Conservation (phyloP, 257 asterid species). For the Nicotiana paniculata region DNA sequence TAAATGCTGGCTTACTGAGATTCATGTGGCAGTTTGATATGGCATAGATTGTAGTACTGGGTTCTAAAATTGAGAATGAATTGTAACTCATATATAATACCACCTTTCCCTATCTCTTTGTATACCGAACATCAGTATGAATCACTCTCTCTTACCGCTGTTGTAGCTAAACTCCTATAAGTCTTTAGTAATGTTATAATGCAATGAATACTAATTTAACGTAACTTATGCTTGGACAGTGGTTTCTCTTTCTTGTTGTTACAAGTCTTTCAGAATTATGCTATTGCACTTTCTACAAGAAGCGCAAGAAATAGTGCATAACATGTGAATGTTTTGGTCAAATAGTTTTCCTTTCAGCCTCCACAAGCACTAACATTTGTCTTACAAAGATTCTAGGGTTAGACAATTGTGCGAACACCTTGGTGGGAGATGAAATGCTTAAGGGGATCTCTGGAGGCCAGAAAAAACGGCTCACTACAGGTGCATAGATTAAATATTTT, state of each 20-base stretch:
- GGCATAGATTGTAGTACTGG: background rate
- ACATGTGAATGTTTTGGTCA: background rate
- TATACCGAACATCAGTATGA: background rate
- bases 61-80: background rate
- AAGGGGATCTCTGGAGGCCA: conserved; percentile 98
- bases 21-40: background rate
- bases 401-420: conserved; percentile 83
- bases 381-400: conserved; percentile 90
- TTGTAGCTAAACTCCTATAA: background rate
- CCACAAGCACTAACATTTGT: conserved; percentile 19
- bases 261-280: background rate
- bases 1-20: conserved; percentile 15
- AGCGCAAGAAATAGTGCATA: background rate
- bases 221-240: background rate
- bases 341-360: background rate
- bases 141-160: background rate
- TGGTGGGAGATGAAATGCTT: conserved; percentile 95
- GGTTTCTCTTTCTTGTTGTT: background rate
- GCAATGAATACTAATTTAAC: background rate
- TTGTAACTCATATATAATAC: background rate
- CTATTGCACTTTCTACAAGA: background rate
- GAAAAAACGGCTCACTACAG: conserved; percentile 87
- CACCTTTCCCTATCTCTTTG: background rate
- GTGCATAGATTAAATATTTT: conserved; percentile 27
- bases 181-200: background rate